Base-by-base conservation (phyloP, 202 grass and related monocot species). In the Saccharum hybrid region DNA sequence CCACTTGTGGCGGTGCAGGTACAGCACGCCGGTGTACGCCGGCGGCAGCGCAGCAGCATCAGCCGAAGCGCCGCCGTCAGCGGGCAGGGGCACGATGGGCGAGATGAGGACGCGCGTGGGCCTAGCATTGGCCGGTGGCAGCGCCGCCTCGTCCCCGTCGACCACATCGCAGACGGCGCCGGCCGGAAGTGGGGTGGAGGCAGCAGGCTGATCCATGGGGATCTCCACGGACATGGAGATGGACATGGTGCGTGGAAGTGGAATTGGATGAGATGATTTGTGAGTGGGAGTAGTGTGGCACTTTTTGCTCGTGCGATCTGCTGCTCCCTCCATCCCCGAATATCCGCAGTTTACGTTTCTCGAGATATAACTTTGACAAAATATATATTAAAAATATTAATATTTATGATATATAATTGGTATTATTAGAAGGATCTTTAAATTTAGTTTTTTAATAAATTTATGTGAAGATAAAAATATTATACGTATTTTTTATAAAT, bases 181-280 rank as follows among this genome's bases (percentile, higher is more conserved):
- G 23, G 45, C 71, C 46, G 9, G 9, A 10, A 33, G 72, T 37
- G 31, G 72, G 0, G 48, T 18, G 2, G 74, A 40, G 74, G 7
- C 5, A 4, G 6, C 19, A 11, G 18, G 51, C 1, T 6, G 33
- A 60, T 40, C 74, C 74, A 76, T 41, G 33, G 19, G 23, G 66
- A 80, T 80, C 13, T 69, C 46, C 46, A 80, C 34, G 33, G 78
- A 80, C 65, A 57, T 80, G 65, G 78, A 68, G 18, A 68, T 68
- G 63, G 77, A 59, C 54, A 52, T 22, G 54, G 54, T 10, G 19
- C 11, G 26, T 8, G 39, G 23, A 34, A 33, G 31, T 33, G 31
- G 31, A 33, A 33, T 33, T 33, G 31, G 31, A 33, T 33, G 31
- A 18, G 39, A 14, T 71, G 67, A 22, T 70, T 48, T 23, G 8